Conservation (phyloP, 2,329 filamentous ascomycete species). For the Epichloe scottii region DNA sequence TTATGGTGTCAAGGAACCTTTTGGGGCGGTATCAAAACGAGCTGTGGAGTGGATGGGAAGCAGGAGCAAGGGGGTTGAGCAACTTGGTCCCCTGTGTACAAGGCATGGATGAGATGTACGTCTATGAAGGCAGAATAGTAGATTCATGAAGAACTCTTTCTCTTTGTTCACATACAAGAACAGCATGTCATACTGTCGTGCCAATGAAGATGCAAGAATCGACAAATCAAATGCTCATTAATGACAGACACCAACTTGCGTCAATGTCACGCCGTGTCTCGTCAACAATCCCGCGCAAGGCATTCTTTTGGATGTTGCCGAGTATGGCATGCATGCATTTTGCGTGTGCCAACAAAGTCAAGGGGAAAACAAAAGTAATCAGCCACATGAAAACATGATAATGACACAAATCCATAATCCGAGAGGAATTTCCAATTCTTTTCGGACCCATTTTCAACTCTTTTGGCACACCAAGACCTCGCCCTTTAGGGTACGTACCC, state of each 20-base stretch:
- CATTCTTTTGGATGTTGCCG: neutral
- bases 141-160: neutral
- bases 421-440: accelerated
- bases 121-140: conserved; percentile 6
- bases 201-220: neutral
- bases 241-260: no score
- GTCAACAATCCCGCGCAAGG: neutral
- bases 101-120: conserved; percentile 6
- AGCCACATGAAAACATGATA: no score
- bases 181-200: no score
- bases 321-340: neutral
- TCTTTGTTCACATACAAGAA: conserved; percentile 1
- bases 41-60: neutral
- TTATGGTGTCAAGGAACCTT: conserved; percentile 1
- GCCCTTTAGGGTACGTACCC: no score
- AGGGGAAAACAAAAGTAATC: accelerated
- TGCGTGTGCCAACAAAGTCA: no score
- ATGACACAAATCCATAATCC: no score
- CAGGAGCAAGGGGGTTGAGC: conserved; percentile 1
- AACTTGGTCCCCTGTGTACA: conserved; percentile 4
- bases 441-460: no score
- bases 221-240: no score
- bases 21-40: neutral
- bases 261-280: no score
- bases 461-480: no score